phyloP scores from a whole-genome alignment of 176 grass and related monocot genomes.

The Raddia guianensis region DNA sequence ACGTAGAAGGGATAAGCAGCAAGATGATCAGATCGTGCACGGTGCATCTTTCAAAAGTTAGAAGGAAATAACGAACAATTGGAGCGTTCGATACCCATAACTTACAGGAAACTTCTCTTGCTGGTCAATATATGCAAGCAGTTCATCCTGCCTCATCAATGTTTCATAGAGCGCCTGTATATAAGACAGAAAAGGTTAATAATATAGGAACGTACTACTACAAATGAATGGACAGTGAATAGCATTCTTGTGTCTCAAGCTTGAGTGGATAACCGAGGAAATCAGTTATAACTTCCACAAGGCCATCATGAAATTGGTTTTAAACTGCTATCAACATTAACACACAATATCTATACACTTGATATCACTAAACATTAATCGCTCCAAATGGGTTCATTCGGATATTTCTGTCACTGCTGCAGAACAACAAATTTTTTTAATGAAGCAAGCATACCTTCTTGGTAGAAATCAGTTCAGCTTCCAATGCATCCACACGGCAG shows the following conservation, averaged over 20 bases:
- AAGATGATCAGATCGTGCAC: not conserved
- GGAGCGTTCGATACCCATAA: not conserved
- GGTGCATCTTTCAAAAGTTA: not conserved
- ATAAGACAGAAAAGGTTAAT: slow-evolving; percentile 30
- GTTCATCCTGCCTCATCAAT: slow-evolving; percentile 81
- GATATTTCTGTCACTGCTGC: not conserved
- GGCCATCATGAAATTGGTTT: slow-evolving; percentile 1
- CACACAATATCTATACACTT: not conserved
- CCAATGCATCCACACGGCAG: slow-evolving; percentile 75
- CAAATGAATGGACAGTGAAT: not conserved
- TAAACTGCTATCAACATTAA: slow-evolving; percentile 15
- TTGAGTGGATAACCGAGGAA: not conserved
- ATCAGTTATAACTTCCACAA: not conserved
- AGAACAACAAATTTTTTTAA: slow-evolving; percentile 19
- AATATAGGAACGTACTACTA: not conserved
- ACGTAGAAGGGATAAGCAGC: not conserved
- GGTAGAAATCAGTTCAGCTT: slow-evolving; percentile 89
- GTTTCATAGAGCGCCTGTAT: slow-evolving; percentile 67
- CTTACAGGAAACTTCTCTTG: slow-evolving; percentile 65
- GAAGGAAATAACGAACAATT: slow-evolving; percentile 22
- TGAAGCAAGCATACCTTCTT: slow-evolving; percentile 69
- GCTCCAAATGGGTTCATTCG: not conserved
- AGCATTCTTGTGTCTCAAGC: not conserved
- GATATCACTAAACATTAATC: slow-evolving; percentile 12
- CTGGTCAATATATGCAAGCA: slow-evolving; percentile 77